These are phyloP conservation scores for Globisporangium uncinulatum DNA, from an alignment of 352 stramenopile species.

Conservation along the genomic window DNA sequence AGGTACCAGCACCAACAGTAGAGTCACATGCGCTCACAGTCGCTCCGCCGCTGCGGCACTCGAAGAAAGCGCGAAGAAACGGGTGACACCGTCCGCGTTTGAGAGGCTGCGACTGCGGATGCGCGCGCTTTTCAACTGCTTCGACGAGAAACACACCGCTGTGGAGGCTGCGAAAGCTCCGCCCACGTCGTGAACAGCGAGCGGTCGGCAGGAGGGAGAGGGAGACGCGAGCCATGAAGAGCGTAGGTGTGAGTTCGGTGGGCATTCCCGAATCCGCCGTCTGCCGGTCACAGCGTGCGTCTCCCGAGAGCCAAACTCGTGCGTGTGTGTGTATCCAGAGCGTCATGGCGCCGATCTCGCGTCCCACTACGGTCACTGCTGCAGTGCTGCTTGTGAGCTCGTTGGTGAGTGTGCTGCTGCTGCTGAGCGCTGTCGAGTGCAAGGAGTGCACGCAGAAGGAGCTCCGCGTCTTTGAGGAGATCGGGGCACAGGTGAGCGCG, in stretches of 20 bases:
- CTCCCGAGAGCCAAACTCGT: neutral
- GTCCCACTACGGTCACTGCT: too few species aligned
- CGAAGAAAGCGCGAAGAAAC: constrained; percentile 12
- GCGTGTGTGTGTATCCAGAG: neutral
- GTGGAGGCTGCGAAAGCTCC: neutral
- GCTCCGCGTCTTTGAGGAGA: constrained; percentile 40
- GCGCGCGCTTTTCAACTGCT: constrained; percentile 20
- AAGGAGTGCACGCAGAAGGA: constrained; percentile 31
- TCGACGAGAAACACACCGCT: constrained; percentile 2
- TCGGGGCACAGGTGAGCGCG: constrained; percentile 26
- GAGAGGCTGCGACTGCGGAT: constrained; percentile 37
- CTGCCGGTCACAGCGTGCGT: too few species aligned
- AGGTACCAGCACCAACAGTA: constrained; percentile 18
- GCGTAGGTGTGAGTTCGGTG: neutral
- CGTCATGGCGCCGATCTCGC: neutral
- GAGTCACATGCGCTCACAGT: constrained; percentile 12
- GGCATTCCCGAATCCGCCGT: neutral
- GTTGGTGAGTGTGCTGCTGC: constrained; percentile 9
- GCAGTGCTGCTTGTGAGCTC: constrained; percentile 2
- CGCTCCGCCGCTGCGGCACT: neutral
- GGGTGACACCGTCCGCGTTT: constrained; percentile 24
- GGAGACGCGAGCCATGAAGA: neutral
- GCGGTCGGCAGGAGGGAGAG: neutral
- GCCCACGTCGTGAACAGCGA: constrained; percentile 1
- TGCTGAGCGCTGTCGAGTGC: neutral